A percentile compares a stretch with the other conserved stretches of the same genome.
Evolutionary conservation across 306 rosid genomes (phyloP).

Genomic region (Psophocarpus tetragonolobus): DNA sequence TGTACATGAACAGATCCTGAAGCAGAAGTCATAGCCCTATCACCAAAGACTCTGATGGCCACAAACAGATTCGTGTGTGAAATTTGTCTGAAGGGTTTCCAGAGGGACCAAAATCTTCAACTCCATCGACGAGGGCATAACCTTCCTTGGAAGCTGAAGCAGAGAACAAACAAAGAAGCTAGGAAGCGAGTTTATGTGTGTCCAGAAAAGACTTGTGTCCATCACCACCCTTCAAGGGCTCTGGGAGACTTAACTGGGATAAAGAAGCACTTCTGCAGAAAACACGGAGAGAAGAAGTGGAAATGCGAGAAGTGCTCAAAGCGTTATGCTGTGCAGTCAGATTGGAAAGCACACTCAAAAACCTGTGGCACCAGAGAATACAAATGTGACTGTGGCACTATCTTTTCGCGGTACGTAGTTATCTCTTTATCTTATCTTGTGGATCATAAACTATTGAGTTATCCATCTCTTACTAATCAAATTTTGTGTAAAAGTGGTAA

Average conservation of each 20-base stretch:
- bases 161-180: slow-evolving; percentile 64
- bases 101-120: slow-evolving; percentile 89
- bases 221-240: slow-evolving; percentile 77
- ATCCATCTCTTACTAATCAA: not conserved
- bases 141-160: slow-evolving; percentile 95
- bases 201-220: slow-evolving; percentile 83
- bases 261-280: slow-evolving; percentile 87
- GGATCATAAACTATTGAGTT: not conserved
- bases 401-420: slow-evolving; percentile 68
- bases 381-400: slow-evolving; percentile 90
- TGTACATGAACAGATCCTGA: slow-evolving; percentile 69
- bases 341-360: slow-evolving; percentile 91
- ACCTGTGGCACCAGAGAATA: slow-evolving; percentile 91
- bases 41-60: slow-evolving; percentile 86
- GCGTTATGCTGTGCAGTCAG: slow-evolving; percentile 89
- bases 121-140: slow-evolving; percentile 86
- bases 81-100: slow-evolving; percentile 84
- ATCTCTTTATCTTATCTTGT: not conserved
- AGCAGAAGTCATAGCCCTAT: slow-evolving; percentile 85
- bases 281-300: slow-evolving; percentile 96
- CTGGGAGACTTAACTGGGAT: slow-evolving; percentile 90
- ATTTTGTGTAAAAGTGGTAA: slow-evolving; percentile 14
- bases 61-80: slow-evolving; percentile 86
- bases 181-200: slow-evolving; percentile 86
- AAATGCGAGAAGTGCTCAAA: slow-evolving; percentile 92